Evolutionary conservation across 345 rosid species (phyloP), one percentile per base, ranked within the genome.

Genomic region (Aquilaria yunnanensis): DNA sequence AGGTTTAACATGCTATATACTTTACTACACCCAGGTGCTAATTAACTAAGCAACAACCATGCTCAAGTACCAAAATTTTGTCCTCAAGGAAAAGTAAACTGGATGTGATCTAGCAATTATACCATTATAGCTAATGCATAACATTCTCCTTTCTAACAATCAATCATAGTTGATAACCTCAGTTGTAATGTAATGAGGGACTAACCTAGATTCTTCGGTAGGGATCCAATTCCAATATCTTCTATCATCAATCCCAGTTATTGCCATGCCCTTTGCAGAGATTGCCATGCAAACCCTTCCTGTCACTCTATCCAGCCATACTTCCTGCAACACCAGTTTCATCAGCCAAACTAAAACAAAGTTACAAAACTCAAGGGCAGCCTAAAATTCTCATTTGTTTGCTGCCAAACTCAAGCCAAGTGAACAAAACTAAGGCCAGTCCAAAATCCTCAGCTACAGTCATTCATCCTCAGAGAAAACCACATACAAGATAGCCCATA

Each of bases 151-250:
- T 37, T 5, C 5, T 37, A 37, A 37, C 43, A 50, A n/a, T 45
- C 23, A 37, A 1, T 5, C 7, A 3, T 7, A 37, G 43, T 7
- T 37, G 43, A 75, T 32, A 37, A 1, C 5, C 7, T 7, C 43
- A 37, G 43, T 7, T 37, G 43, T 3, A 37, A 37, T 37, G 43
- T 37, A 9, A 5, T 9, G 5, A 37, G 5, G 7, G 13, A 9
- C 51, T 52, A 63, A 93, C 98, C 98, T 90, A 61, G 98, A 90
- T 72, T 93, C 98, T 80, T 88, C 97, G 5, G 97, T 93, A 3
- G 88, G 79, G 63, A 86, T 64, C 98, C 96, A 87, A 73, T 78
- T 93, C 98, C 98, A 93, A 67, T 93, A 93, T 78, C 98, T 85
- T 57, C 97, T 77, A 56, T 93, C 98, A 43, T 90, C 97, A 32